Base-by-base conservation (phyloP, 2,329 filamentous ascomycete genomes). In the Claviceps sp. region DNA sequence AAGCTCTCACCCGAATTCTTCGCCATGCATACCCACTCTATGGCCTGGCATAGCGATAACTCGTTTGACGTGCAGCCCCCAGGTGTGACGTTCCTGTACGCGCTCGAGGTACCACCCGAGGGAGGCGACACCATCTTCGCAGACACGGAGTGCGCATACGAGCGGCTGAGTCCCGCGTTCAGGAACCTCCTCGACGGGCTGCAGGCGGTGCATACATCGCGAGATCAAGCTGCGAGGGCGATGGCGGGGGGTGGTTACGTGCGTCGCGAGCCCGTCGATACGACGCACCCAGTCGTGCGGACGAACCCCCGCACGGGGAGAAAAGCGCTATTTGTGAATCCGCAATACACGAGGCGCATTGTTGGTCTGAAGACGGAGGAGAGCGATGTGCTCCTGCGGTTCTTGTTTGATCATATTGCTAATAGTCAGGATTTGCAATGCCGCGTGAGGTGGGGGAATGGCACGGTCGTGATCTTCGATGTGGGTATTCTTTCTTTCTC, bases 21-120 rank as follows among this genome's bases (percentile, higher is more conserved):
- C 53, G 50, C 52, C 39, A 10, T 34, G 7, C 69, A 76, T 51
- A 74, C 75, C 47, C 88, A 82, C 66, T 84, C 81, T 1, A 79
- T 89, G 7, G 84, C 85, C 14, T 91, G 87, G 87, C 87, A 91
- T 67, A 84, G 80, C 0, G 87, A 93, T 58, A 84, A 91, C 2
- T 85, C 83, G 1, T 93, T 89, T 62, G 87, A 93, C 68, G 72
- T 77, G 57, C 87, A 94, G 67, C 87, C 87, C 4, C 87, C 87
- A 0, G 86, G 87, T 43, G 91, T 87, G 0, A 91, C 87, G 0
- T 91, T 93, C 69, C 67, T 93, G 47, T 91, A 90, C 63, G 73
- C 87, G 48, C 75, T 94, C 14, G 87, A 93, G 61, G 81, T 80
- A 26, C 87, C 87, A 1, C 71, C 75, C 40, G 80, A 78, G 0